phyloP scores from a whole-genome alignment of 2,329 filamentous ascomycete genomes.

The Aspergillus neotritici region DNA sequence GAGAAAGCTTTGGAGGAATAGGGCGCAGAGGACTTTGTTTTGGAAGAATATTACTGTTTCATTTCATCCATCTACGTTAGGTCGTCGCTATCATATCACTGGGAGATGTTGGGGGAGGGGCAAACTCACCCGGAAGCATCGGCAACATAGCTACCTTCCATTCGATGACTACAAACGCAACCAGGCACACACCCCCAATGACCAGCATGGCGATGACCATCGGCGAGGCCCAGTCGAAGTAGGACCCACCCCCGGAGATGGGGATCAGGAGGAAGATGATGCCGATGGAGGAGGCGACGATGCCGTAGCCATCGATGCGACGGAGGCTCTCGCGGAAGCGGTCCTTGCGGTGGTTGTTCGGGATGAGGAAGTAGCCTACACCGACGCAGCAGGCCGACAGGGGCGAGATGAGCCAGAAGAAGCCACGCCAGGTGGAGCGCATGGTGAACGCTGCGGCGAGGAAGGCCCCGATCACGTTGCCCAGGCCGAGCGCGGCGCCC shows the following conservation, averaged over 20 bases:
- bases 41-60: constrained; percentile 47
- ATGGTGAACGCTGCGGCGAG: constrained; percentile 44
- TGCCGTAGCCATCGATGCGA: constrained; percentile 57
- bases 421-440: constrained; percentile 40
- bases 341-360: constrained; percentile 46
- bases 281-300: constrained; percentile 50
- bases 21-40: constrained; percentile 48
- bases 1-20: constrained; percentile 56
- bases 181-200: constrained; percentile 43
- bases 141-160: constrained; percentile 52
- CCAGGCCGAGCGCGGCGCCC: constrained; percentile 41
- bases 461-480: constrained; percentile 45
- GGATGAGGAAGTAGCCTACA: constrained; percentile 48
- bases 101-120: constrained; percentile 7
- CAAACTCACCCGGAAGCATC: constrained; percentile 47
- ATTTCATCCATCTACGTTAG: no score
- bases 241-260: constrained; percentile 55
- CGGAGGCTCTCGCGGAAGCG: constrained; percentile 45
- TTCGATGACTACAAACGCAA: constrained; percentile 51
- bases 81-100: not conserved
- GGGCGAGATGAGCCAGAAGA: constrained; percentile 51
- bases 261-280: constrained; percentile 59
- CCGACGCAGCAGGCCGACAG: constrained; percentile 44
- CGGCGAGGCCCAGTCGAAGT: constrained; percentile 52
- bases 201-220: constrained; percentile 57